Evolutionary conservation across 139 green algal genomes (phyloP).

Genomic region (Chlorella vulgaris): DNA sequence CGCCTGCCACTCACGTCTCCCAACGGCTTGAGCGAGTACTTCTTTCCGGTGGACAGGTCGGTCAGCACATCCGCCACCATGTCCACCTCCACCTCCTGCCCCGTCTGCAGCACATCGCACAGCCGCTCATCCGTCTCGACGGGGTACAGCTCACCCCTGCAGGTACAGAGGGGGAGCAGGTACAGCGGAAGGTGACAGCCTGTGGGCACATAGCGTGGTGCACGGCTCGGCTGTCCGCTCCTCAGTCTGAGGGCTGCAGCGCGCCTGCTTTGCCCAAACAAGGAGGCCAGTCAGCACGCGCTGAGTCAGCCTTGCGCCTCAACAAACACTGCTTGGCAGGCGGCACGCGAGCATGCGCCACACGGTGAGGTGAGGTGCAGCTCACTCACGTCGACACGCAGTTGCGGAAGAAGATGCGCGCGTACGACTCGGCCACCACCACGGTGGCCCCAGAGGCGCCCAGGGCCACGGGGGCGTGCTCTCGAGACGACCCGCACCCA

Average conservation of each 20-base stretch:
- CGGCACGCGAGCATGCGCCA: too few species aligned
- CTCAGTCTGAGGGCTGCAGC: too few species aligned
- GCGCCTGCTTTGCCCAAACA: too few species aligned
- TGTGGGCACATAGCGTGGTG: too few species aligned
- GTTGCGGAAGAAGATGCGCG: slow-evolving; percentile 97
- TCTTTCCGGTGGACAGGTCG: slow-evolving; percentile 78
- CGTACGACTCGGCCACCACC: slow-evolving; percentile 92
- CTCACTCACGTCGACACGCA: slow-evolving; percentile 87
- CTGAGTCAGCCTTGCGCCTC: too few species aligned
- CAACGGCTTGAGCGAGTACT: slow-evolving; percentile 78
- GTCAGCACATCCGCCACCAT: slow-evolving; percentile 87
- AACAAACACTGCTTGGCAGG: too few species aligned
- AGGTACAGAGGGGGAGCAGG: neutral
- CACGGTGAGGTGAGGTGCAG: too few species aligned
- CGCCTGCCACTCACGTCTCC: slow-evolving; percentile 73
- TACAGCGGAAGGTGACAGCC: neutral
- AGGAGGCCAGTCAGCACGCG: too few species aligned
- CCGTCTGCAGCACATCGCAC: slow-evolving; percentile 84
- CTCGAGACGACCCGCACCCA: slow-evolving; percentile 91
- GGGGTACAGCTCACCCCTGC: slow-evolving; percentile 90
- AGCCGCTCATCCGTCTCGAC: slow-evolving; percentile 80
- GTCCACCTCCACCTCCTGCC: slow-evolving; percentile 89
- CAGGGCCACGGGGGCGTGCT: slow-evolving; percentile 93
- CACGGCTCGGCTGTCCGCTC: too few species aligned
- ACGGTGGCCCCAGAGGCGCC: slow-evolving; percentile 78